Evolutionary conservation across 2,329 filamentous ascomycete genomes (phyloP).

Genomic region (Aspergillus novofumigatus): DNA sequence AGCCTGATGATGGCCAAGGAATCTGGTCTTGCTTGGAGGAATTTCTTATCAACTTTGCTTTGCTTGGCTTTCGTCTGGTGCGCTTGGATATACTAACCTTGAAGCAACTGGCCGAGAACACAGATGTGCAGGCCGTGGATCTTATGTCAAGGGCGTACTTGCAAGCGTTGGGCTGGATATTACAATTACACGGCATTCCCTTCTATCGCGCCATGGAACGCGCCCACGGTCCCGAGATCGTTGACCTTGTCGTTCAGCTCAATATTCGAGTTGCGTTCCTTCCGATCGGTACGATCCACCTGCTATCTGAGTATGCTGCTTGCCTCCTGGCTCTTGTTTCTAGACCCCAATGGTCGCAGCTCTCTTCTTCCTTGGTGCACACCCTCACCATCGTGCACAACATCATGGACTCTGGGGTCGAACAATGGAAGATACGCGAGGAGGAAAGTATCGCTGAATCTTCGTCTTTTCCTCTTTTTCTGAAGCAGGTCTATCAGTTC

Average conservation of each 20-base stretch:
- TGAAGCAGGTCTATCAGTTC: constrained; percentile 25
- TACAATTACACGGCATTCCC: constrained; percentile 33
- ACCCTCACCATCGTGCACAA: constrained; percentile 23
- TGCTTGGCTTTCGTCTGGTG: constrained; percentile 39
- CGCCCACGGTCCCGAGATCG: constrained; percentile 24
- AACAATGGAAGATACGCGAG: constrained; percentile 20
- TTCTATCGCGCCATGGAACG: constrained; percentile 34
- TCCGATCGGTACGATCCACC: constrained; percentile 23
- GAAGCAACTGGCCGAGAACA: constrained; percentile 22
- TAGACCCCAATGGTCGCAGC: constrained; percentile 22
- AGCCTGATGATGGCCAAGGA: constrained; percentile 27
- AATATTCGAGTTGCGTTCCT: constrained; percentile 25
- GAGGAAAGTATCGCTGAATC: constrained; percentile 20
- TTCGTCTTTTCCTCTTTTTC: constrained; percentile 11
- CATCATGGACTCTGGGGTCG: constrained; percentile 28
- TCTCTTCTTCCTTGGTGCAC: constrained; percentile 20
- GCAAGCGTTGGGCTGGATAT: constrained; percentile 30
- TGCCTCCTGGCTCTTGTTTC: constrained; percentile 23
- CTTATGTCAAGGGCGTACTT: constrained; percentile 34
- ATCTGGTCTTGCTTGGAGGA: constrained; percentile 35
- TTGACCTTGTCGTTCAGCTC: constrained; percentile 25
- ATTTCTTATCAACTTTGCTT: constrained; percentile 39
- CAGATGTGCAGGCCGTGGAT: constrained; percentile 24
- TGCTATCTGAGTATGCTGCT: constrained; percentile 28
- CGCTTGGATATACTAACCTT: constrained; percentile 37